Percentiles rank a stretch among this genome's conserved stretches.
Conservation (phyloP, 805 yeast species). For the Saccharomycopsis schoenii region DNA sequence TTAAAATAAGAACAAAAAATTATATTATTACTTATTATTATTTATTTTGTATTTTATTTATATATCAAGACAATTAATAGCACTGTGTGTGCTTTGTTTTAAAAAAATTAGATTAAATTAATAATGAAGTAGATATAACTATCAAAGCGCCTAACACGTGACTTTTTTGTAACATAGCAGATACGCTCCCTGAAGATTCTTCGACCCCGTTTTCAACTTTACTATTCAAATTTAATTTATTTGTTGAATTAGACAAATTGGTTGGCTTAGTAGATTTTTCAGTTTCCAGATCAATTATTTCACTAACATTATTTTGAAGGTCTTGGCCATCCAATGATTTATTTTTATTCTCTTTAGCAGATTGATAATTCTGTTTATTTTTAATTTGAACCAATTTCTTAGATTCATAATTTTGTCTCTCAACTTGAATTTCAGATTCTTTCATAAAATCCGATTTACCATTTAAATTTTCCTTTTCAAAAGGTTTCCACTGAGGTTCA, state of each 20-base stretch:
- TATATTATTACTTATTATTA: too few species aligned
- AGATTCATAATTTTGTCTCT: background rate
- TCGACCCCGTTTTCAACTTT: background rate
- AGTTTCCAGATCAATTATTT: background rate
- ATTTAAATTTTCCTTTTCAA: background rate
- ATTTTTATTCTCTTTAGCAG: background rate
- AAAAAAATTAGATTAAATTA: background rate
- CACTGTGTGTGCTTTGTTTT: background rate
- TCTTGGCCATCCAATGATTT: background rate
- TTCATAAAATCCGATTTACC: background rate
- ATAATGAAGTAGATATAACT: background rate
- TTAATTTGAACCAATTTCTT: background rate
- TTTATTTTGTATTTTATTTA: background rate
- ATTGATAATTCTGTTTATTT: background rate
- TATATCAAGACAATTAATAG: background rate
- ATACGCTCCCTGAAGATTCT: background rate
- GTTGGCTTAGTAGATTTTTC: background rate
- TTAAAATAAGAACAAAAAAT: too few species aligned
- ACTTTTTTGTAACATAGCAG: background rate
- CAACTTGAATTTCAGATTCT: background rate
- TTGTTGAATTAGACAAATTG: background rate
- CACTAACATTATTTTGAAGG: background rate
- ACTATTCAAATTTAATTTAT: background rate
- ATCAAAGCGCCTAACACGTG: background rate
- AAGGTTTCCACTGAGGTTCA: background rate